These are phyloP conservation scores for Gloeophyllum trabeum DNA, from an alignment of 768 basidiomycete species.

Conservation along the genomic window DNA sequence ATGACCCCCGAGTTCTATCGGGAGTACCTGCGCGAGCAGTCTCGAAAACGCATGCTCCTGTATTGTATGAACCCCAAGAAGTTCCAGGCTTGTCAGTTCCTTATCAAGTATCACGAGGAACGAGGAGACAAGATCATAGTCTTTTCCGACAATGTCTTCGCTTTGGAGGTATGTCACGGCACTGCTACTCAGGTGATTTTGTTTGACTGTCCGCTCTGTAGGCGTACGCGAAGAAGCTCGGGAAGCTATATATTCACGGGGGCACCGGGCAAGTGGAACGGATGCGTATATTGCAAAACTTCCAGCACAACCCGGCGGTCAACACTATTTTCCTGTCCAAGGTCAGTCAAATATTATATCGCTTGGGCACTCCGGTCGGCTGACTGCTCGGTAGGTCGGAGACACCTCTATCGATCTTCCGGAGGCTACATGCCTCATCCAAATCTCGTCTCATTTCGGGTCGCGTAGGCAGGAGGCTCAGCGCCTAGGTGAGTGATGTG, in stretches of 20 bases:
- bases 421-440: slow-evolving; percentile 97
- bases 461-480: slow-evolving; percentile 98
- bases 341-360: slow-evolving; percentile 30
- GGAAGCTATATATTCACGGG: slow-evolving; percentile 94
- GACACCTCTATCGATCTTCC: slow-evolving; percentile 98
- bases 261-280: slow-evolving; percentile 91
- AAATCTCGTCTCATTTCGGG: slow-evolving; percentile 98
- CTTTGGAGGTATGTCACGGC: slow-evolving; percentile 62
- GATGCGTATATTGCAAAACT: slow-evolving; percentile 89
- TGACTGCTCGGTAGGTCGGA: slow-evolving; percentile 54
- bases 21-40: slow-evolving; percentile 89
- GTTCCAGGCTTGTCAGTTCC: slow-evolving; percentile 97
- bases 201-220: slow-evolving; percentile 14
- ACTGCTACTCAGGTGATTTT: neutral
- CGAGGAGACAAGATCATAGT: slow-evolving; percentile 99
- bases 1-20: slow-evolving; percentile 99
- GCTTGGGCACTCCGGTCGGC: slow-evolving; percentile 1
- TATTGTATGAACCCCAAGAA: slow-evolving; percentile 99
- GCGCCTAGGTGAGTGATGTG: slow-evolving; percentile 69
- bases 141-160: slow-evolving; percentile 97
- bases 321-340: slow-evolving; percentile 99
- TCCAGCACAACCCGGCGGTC: slow-evolving; percentile 90
- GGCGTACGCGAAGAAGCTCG: slow-evolving; percentile 90
- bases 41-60: slow-evolving; percentile 87
- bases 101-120: slow-evolving; percentile 96